Evolutionary conservation across 495 filamentous ascomycete genomes (phyloP).

Genomic region (Aspergillus wentii): DNA sequence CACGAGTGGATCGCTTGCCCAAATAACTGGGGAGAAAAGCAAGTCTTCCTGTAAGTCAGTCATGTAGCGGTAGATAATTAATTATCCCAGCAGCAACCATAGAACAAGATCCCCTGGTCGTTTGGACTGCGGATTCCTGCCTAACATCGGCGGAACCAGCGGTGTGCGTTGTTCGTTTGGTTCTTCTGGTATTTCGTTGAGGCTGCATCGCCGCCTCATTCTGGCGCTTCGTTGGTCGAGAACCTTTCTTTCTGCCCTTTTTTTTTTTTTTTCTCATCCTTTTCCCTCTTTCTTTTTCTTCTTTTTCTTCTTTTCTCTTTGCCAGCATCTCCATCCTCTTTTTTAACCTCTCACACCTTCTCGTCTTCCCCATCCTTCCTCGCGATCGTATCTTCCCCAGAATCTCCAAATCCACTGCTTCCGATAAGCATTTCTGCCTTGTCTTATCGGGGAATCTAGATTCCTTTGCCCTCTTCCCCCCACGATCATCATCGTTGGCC

Average conservation of each 20-base stretch:
- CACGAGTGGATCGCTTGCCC: too few species aligned
- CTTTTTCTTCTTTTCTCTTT: background rate
- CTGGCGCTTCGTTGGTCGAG: constrained; percentile 5
- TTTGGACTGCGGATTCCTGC: too few species aligned
- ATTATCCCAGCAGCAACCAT: too few species aligned
- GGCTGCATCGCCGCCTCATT: constrained; percentile 20
- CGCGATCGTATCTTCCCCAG: constrained; percentile 7
- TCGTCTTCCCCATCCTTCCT: constrained; percentile 2
- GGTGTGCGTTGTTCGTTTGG: constrained; percentile 19
- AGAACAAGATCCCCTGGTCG: too few species aligned
- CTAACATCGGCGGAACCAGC: constrained; percentile 8
- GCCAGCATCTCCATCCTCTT: constrained; percentile 4
- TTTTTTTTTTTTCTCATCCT: constrained; percentile 3
- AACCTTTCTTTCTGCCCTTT: constrained; percentile 8
- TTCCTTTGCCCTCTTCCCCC: too few species aligned
- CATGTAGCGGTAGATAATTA: too few species aligned
- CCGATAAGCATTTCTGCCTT: constrained; percentile 17
- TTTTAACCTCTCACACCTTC: constrained; percentile 7
- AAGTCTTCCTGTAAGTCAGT: too few species aligned
- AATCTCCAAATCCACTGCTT: too few species aligned
- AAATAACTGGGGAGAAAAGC: too few species aligned
- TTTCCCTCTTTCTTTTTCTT: constrained; percentile 1
- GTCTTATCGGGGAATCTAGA: constrained; percentile 19
- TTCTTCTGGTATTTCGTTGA: too few species aligned
- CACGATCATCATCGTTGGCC: constrained; percentile 3